Evolutionary conservation across 805 yeast genomes (phyloP).

Genomic region (Ogataea pini): DNA sequence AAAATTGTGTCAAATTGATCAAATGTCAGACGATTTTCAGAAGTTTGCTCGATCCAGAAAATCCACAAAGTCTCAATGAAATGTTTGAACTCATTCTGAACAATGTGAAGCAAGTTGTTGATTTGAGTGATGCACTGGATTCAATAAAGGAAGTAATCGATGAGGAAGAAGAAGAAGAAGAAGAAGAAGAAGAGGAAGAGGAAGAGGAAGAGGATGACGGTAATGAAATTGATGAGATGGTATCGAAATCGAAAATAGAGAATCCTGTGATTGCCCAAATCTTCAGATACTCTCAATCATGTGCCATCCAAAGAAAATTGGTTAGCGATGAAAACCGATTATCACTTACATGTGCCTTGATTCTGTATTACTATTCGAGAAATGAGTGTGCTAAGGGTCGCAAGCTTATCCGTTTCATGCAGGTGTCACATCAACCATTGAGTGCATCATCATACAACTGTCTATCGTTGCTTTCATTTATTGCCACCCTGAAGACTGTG

Average conservation of each 20-base stretch:
- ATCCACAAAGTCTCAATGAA: conserved; percentile 23
- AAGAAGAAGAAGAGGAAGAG: conserved; percentile 12
- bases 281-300: conserved; percentile 16
- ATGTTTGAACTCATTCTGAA: conserved; percentile 28
- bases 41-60: conserved; percentile 28
- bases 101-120: conserved; percentile 25
- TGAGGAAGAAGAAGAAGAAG: conserved; percentile 13
- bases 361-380: conserved; percentile 29
- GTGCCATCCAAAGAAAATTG: conserved; percentile 16
- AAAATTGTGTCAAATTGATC: conserved; percentile 26
- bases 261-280: conserved; percentile 18
- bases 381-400: conserved; percentile 25
- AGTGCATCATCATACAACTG: conserved; percentile 17
- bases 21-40: conserved; percentile 33
- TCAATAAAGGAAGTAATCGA: neutral
- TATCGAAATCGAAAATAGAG: conserved; percentile 4
- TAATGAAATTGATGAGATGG: conserved; percentile 4
- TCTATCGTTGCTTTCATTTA: conserved; percentile 32
- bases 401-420: conserved; percentile 29
- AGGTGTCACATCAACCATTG: conserved; percentile 12
- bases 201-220: conserved; percentile 11
- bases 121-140: conserved; percentile 20
- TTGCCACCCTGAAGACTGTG: conserved; percentile 30
- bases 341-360: conserved; percentile 32
- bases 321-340: conserved; percentile 34